Conservation (phyloP, 768 basidiomycete genomes). For the Stropharia rugosoannulata region DNA sequence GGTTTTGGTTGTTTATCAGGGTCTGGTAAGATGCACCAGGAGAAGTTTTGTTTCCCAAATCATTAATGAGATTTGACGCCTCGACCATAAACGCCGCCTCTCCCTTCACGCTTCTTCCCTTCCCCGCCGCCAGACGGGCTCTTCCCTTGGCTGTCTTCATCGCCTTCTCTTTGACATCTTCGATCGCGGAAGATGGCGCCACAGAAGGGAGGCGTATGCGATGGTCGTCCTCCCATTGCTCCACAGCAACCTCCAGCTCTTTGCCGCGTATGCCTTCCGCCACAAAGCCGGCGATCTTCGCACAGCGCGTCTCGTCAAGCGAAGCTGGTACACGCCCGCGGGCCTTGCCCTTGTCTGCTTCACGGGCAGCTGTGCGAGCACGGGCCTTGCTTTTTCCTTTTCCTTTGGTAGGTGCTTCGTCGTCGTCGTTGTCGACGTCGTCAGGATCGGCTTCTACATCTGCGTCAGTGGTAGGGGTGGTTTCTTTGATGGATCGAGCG, state of each 20-base stretch:
- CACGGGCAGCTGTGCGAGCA: too few relatives aligned
- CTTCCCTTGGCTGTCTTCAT: constrained; percentile 1
- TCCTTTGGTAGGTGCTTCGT: constrained; percentile 15
- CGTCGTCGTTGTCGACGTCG: constrained; percentile 19
- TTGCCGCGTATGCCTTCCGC: constrained; percentile 65
- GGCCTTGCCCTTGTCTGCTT: constrained; percentile 12
- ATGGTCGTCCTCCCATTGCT: constrained; percentile 53
- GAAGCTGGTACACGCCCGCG: constrained; percentile 19
- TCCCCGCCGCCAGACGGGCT: constrained; percentile 5
- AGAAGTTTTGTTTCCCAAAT: too few relatives aligned
- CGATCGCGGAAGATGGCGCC: constrained; percentile 5
- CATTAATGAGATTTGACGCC: too few relatives aligned
- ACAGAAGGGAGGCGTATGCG: constrained; percentile 16
- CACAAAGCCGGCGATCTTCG: constrained; percentile 67
- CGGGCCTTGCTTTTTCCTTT: constrained; percentile 25
- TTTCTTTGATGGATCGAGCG: constrained; percentile 22
- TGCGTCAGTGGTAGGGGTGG: constrained; percentile 9
- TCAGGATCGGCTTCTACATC: too few relatives aligned
- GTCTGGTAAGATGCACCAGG: too few relatives aligned
- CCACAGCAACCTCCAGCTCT: constrained; percentile 60
- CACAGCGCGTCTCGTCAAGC: constrained; percentile 53
- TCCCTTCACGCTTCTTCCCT: too few relatives aligned
- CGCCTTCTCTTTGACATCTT: constrained; percentile 8
- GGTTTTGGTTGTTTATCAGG: too few relatives aligned
- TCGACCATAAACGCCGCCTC: too few relatives aligned